phyloP scores from a whole-genome alignment of 768 basidiomycete genomes.

The Trametes cubensis region DNA sequence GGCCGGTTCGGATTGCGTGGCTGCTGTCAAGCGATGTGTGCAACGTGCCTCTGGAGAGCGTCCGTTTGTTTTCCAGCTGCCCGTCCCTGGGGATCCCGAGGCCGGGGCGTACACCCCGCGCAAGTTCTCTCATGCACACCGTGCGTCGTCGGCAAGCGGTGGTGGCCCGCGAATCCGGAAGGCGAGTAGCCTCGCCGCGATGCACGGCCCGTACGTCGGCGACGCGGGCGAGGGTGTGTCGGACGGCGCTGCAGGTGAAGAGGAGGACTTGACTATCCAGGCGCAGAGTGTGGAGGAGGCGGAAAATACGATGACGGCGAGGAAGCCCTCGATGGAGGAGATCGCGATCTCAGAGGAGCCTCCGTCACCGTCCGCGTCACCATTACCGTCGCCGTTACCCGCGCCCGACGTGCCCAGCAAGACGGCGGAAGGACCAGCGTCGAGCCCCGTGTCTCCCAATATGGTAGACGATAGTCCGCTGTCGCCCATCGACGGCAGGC shows the following conservation, averaged over 20 bases:
- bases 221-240: constrained; percentile 47
- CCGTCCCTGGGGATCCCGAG: constrained; percentile 49
- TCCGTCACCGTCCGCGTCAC: not conserved
- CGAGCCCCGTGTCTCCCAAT: constrained; percentile 4
- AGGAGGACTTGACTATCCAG: constrained; percentile 67
- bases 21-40: constrained; percentile 82
- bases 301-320: constrained; percentile 22
- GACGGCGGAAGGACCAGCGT: not conserved
- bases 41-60: constrained; percentile 62
- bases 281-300: constrained; percentile 41
- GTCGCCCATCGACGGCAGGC: constrained; percentile 33
- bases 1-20: constrained; percentile 86
- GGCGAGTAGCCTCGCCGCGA: constrained; percentile 39
- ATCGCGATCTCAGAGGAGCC: constrained; percentile 19
- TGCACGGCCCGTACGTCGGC: constrained; percentile 40
- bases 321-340: constrained; percentile 7
- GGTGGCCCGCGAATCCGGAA: constrained; percentile 35
- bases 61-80: constrained; percentile 68
- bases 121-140: constrained; percentile 45
- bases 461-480: constrained; percentile 38
- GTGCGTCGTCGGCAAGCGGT: constrained; percentile 8
- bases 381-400: not conserved
- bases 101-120: constrained; percentile 49
- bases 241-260: constrained; percentile 45
- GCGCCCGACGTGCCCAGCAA: not conserved